phyloP scores from a whole-genome alignment of 768 basidiomycete genomes.

The Panaeolus cyanescens region DNA sequence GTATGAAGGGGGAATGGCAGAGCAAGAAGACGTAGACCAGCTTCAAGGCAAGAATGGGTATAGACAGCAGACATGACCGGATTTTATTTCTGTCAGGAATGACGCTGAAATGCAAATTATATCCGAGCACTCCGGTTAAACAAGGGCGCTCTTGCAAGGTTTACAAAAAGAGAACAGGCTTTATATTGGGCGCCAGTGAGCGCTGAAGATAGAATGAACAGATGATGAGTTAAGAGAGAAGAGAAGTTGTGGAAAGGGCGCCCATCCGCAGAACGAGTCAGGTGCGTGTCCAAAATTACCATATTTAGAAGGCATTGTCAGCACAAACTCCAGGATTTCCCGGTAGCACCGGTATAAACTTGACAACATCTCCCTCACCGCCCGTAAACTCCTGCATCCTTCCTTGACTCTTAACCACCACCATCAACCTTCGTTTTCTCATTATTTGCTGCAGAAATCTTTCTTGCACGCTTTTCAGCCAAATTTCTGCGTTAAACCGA shows the following conservation, averaged over 20 bases:
- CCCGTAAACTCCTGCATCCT: constrained; percentile 26
- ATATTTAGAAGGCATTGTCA: constrained; percentile 3
- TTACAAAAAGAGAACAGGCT: background rate
- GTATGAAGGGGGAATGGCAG: background rate
- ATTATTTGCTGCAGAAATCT: background rate
- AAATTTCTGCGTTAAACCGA: background rate
- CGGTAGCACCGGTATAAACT: constrained; percentile 40
- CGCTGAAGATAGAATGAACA: background rate
- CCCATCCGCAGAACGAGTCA: constrained; percentile 10
- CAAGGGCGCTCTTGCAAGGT: background rate
- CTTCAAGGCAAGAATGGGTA: too few species aligned
- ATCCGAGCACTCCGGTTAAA: background rate
- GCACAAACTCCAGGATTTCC: constrained; percentile 27
- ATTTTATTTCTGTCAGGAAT: background rate
- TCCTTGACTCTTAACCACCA: constrained; percentile 20
- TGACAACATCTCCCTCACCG: constrained; percentile 31
- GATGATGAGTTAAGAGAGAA: background rate
- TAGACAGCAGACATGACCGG: too few species aligned
- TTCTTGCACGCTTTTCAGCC: background rate
- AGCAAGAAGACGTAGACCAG: background rate
- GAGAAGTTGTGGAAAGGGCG: background rate
- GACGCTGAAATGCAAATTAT: background rate
- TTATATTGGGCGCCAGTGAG: constrained; percentile 4
- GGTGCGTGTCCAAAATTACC: constrained; percentile 2
- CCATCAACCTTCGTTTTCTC: constrained; percentile 5